Evolutionary conservation across 202 grass and related monocot species (phyloP).

Genomic region (Zizania palustris): DNA sequence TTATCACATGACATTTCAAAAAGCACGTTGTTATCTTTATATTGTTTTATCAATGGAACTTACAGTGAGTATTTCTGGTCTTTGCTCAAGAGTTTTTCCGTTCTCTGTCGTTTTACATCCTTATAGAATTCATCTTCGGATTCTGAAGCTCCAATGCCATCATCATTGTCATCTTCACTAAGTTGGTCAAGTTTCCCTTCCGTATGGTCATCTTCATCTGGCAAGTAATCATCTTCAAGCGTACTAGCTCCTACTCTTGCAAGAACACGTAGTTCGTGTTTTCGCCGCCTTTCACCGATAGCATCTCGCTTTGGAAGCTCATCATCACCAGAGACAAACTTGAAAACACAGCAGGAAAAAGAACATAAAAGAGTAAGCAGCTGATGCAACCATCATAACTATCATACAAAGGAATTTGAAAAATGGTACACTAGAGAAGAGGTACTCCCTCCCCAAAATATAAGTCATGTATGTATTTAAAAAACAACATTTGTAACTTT

Average conservation of each 20-base stretch:
- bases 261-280: constrained; percentile 85
- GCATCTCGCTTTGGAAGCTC: constrained; percentile 94
- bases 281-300: constrained; percentile 85
- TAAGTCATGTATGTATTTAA: neutral
- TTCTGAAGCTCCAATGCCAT: constrained; percentile 27
- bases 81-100: constrained; percentile 61
- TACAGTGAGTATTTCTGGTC: constrained; percentile 56
- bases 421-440: neutral
- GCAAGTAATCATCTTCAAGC: constrained; percentile 50
- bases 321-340: constrained; percentile 90
- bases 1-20: constrained; percentile 18
- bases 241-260: constrained; percentile 60
- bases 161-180: constrained; percentile 16
- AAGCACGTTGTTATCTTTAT: neutral
- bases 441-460: neutral
- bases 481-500: too few relatives aligned
- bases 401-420: neutral
- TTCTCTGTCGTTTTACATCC: constrained; percentile 66
- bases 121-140: constrained; percentile 87
- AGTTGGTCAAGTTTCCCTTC: constrained; percentile 33
- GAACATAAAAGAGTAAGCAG: neutral
- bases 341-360: constrained; percentile 12
- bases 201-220: constrained; percentile 43
- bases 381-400: neutral
- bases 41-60: neutral